Conservation (phyloP, 768 basidiomycete genomes). For the Hericium rajendrae region DNA sequence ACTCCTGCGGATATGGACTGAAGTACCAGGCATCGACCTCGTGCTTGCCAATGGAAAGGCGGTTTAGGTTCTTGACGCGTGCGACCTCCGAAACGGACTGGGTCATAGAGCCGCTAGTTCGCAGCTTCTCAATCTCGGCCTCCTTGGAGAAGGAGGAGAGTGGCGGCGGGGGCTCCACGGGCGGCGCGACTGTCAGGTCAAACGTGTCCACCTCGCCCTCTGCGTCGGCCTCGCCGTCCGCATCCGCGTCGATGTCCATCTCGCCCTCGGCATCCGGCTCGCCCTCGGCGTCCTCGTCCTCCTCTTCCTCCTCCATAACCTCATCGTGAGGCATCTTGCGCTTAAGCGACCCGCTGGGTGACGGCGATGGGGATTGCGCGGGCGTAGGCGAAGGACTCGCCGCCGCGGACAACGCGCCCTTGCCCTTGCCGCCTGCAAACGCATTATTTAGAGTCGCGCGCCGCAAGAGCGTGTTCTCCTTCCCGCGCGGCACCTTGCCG, state of each 20-base stretch:
- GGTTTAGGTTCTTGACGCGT: conserved; percentile 96
- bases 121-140: conserved; percentile 96
- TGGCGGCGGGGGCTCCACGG: conserved; percentile 42
- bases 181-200: conserved; percentile 45
- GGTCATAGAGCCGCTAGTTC: conserved; percentile 97
- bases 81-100: conserved; percentile 97
- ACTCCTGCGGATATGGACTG: conserved; percentile 97
- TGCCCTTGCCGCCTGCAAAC: conserved; percentile 13
- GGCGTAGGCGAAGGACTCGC: conserved; percentile 18
- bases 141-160: conserved; percentile 81
- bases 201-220: conserved; percentile 47
- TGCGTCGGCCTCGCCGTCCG: conserved; percentile 59
- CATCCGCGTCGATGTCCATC: conserved; percentile 26
- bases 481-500: conserved; percentile 17
- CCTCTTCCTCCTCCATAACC: conserved; percentile 49
- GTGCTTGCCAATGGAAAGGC: conserved; percentile 90
- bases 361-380: conserved; percentile 36
- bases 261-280: conserved; percentile 32
- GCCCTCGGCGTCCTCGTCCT: conserved; percentile 48
- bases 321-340: conserved; percentile 61
- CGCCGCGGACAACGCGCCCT: conserved; percentile 11
- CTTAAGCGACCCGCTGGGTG: conserved; percentile 49
- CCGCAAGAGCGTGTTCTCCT: conserved; percentile 13
- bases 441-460: conserved; percentile 33
- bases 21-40: conserved; percentile 99